Conservation (phyloP, 179 eudicot genomes). For the Gypsophila paniculata region DNA sequence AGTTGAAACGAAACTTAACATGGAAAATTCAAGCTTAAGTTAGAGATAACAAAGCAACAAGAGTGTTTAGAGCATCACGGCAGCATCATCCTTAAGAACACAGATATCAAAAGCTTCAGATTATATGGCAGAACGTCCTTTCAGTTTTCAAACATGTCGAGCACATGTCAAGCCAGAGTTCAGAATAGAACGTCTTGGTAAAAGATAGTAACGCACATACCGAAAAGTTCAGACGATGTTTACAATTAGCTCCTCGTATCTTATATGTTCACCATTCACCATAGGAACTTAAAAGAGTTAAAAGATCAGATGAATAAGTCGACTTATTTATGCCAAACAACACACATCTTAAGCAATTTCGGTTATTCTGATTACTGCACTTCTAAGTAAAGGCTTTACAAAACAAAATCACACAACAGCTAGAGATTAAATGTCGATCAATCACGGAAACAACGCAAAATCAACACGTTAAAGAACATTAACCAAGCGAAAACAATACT, state of each 20-base stretch:
- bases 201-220: neutral
- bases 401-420: neutral
- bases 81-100: conserved; percentile 1
- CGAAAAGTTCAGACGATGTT: too few species aligned
- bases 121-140: neutral
- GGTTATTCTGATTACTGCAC: neutral
- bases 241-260: too few species aligned
- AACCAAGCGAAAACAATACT: too few species aligned
- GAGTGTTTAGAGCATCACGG: neutral
- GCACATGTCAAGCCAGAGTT: neutral
- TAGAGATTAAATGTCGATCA: neutral
- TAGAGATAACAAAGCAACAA: conserved; percentile 1
- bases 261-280: neutral
- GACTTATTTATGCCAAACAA: neutral
- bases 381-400: neutral
- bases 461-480: neutral
- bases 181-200: neutral
- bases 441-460: neutral
- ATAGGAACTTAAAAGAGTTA: neutral
- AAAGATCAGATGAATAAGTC: neutral
- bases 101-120: neutral
- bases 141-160: neutral
- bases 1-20: conserved; percentile 8
- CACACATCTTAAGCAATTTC: neutral
- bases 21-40: neutral